Evolutionary conservation across 495 filamentous ascomycete genomes (phyloP).

Genomic region (Lasiosphaeriaceae sp.): DNA sequence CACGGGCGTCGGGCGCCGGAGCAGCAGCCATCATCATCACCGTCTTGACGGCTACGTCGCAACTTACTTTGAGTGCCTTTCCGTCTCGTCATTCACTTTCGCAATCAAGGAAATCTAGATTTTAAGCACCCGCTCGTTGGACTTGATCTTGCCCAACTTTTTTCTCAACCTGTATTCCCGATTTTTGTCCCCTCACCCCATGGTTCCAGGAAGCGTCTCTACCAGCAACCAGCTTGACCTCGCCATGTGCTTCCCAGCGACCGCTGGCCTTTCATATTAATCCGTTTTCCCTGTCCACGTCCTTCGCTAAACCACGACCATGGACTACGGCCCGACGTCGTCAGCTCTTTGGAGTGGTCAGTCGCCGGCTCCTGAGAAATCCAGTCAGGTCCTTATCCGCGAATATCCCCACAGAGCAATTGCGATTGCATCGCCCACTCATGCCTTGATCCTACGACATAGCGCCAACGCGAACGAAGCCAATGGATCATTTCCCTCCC

Average conservation of each 20-base stretch:
- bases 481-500: slow-evolving; percentile 44
- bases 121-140: background rate
- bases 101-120: background rate
- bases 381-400: slow-evolving; percentile 58
- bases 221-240: background rate
- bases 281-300: background rate
- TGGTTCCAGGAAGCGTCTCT: background rate
- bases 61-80: background rate
- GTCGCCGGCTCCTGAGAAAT: slow-evolving; percentile 40
- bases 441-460: slow-evolving; percentile 81
- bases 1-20: background rate
- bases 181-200: slow-evolving; percentile 2
- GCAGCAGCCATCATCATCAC: background rate
- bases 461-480: slow-evolving; percentile 53
- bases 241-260: slow-evolving; percentile 5
- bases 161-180: background rate
- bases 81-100: background rate
- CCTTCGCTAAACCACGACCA: slow-evolving; percentile 1
- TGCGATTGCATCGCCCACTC: slow-evolving; percentile 70
- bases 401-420: slow-evolving; percentile 83
- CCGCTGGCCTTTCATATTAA: slow-evolving; percentile 4
- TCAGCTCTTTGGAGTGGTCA: slow-evolving; percentile 29
- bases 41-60: background rate
- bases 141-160: background rate
- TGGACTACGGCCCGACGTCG: slow-evolving; percentile 26